phyloP scores from a whole-genome alignment of 306 rosid genomes.

The Rosa multiflora region DNA sequence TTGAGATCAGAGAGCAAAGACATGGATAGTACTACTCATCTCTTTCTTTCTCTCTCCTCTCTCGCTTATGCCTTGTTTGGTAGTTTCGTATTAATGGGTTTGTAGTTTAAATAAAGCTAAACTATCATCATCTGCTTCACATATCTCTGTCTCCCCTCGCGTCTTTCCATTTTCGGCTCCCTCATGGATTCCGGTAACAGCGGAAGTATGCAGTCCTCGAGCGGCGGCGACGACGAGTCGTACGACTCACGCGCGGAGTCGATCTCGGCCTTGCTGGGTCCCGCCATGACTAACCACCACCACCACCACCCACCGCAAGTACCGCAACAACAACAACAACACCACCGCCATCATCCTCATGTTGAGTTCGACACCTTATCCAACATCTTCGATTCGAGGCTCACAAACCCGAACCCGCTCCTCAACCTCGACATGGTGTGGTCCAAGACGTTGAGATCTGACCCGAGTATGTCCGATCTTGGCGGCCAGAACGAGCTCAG shows the following conservation, averaged over 20 bases:
- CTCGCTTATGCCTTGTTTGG: neutral
- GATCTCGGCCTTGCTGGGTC: constrained; percentile 50
- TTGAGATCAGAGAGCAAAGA: constrained; percentile 33
- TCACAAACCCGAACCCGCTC: constrained; percentile 35
- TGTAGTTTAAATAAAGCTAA: neutral
- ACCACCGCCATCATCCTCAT: constrained; percentile 25
- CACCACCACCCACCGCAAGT: constrained; percentile 11
- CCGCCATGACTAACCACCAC: constrained; percentile 27
- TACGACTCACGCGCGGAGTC: constrained; percentile 78
- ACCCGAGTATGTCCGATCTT: constrained; percentile 49
- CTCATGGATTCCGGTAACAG: constrained; percentile 84
- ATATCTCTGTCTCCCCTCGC: neutral
- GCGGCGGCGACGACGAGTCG: constrained; percentile 79
- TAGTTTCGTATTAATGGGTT: constrained; percentile 10
- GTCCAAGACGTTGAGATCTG: constrained; percentile 56
- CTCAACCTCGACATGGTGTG: constrained; percentile 54
- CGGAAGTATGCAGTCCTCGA: constrained; percentile 87
- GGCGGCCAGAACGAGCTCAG: constrained; percentile 20
- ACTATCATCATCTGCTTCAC: neutral
- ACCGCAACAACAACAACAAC: neutral
- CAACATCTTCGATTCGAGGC: constrained; percentile 48
- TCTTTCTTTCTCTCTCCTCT: neutral
- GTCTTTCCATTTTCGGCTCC: neutral
- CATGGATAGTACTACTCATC: constrained; percentile 15
- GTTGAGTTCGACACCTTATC: constrained; percentile 49